Evolutionary conservation across 768 basidiomycete genomes (phyloP).

Genomic region (Leccinum arenicola): DNA sequence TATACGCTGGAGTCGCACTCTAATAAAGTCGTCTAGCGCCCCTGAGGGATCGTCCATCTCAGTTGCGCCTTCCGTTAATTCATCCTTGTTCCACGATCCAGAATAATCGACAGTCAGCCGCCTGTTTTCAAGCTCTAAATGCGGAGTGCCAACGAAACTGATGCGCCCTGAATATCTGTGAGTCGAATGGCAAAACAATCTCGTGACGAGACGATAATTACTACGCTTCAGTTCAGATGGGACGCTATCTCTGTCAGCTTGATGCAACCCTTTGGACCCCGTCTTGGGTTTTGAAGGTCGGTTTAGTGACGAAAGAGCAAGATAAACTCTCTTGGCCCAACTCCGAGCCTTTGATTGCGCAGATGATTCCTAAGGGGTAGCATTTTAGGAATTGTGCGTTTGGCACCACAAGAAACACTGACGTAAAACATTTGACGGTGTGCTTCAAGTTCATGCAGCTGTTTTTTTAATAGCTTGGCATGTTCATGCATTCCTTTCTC

Average conservation of each 20-base stretch:
- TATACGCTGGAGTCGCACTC: background rate
- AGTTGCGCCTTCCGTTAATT: background rate
- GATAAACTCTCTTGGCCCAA: slow-evolving; percentile 15
- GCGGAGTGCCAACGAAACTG: background rate
- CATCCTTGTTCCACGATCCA: background rate
- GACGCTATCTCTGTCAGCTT: background rate
- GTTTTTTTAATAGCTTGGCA: slow-evolving; percentile 51
- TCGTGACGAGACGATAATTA: slow-evolving; percentile 3
- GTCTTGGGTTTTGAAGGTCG: background rate
- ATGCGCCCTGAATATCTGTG: background rate
- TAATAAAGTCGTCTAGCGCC: background rate
- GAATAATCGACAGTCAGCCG: background rate
- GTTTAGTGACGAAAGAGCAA: slow-evolving; percentile 4
- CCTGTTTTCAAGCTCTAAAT: slow-evolving; percentile 1
- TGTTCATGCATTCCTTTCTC: slow-evolving; percentile 59
- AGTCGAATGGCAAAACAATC: background rate
- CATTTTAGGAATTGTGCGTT: background rate
- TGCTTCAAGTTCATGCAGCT: slow-evolving; percentile 71
- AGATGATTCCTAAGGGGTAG: slow-evolving; percentile 14
- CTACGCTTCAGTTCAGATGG: slow-evolving; percentile 2
- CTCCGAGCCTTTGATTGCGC: slow-evolving; percentile 1
- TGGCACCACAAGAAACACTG: slow-evolving; percentile 14
- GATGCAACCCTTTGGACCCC: background rate
- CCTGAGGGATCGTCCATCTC: background rate
- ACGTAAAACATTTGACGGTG: slow-evolving; percentile 65